Evolutionary conservation across 179 eudicot species (phyloP), one percentile per base, ranked within the genome.

Genomic region (Beta lomatogona): DNA sequence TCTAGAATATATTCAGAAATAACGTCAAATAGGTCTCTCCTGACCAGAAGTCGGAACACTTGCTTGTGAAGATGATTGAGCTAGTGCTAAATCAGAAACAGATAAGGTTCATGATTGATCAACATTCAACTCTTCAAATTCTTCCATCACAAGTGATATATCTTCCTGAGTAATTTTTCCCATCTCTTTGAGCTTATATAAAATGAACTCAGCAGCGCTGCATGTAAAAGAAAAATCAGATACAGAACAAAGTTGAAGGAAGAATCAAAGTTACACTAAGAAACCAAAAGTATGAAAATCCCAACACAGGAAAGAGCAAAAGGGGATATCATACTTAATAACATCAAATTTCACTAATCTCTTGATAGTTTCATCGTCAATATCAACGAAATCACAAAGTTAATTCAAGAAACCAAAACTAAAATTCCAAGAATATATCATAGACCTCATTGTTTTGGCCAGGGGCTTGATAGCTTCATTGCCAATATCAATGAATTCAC

Each of bases 181-280:
- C 93, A 91, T 89, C 83, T 91, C 93, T 85, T 89, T 90, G 28
- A 91, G 92, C 88, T 89, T 91, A 61, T 82, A 89, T 57, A 91
- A 25, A n/a, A 87, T 66, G 72, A 91, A 91, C 72, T 91, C 94
- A 75, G 94, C 91, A 79, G 88, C 85, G 83, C 94, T 91, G 73
- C 28, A 22, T 36, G 14, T 36, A 36, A 9, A 55, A 69, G 28
- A n/a, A 44, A 45, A 31, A 53, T 3, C 63, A 68, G 50, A 59
- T 15, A 55, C 45, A 61, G 59, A 69, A 50, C 50, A 53, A 70
- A 3, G 15, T 65, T 5, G 48, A 45, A 3, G 16, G 59, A 36
- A 15, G 36, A 50, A 78, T 41, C 7, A 55, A 28, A 14, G 7
- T 78, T 28, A n/a, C 22, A 18, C 10, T 71, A 14, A 12, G 45